Evolutionary conservation across 805 yeast species (phyloP), one percentile per base, ranked within the genome.

Genomic region (Lachancea quebecensis): DNA sequence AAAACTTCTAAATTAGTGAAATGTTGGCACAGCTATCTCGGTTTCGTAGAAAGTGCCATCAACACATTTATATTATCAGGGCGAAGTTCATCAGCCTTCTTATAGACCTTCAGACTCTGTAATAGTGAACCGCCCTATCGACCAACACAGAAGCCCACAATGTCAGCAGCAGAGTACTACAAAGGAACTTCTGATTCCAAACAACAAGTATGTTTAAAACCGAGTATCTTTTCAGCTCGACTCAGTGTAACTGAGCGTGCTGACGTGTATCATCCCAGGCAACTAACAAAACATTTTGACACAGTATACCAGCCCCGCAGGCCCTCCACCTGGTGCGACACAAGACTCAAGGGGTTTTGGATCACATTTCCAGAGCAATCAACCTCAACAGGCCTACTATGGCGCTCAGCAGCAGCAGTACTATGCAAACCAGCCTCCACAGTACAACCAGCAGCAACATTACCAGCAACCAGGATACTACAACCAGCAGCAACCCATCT

Each of bases 401-500:
- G 46, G 43, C 15, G 32, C 47, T 3, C 51, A 38, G 14, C 53
- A 51, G 33, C 50, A 50, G 37, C 51, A 48, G 28, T 51, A 52
- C 36, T 50, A 52, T 35, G 54, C 53, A 18, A 57, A 49, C 21
- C 38, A 32, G 6, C 52, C 47, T 10, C 52, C 44, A 14, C 42
- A 38, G 15, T 72, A 58, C 42, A 58, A 48, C 46, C 63, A 69
- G 63, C 62, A 72, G 56, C 64, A 66, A 50, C 61, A 57, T 55
- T 16, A 48, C 65, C 51, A 47, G 45, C 58, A 68, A 61, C 65
- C 73, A 70, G 51, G 73, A 60, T 64, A 65, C 65, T 53, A 67
- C 68, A 60, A 72, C 68, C 47, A 59, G 68, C 66, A 57, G 12
- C 66, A 54, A 43, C 68, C 59, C 32, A 63, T 60, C 11, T 60